A percentile compares a stretch with the other conserved stretches of the same genome.
Evolutionary conservation across 345 rosid genomes (phyloP).

Genomic region (Microthlaspi erraticum): DNA sequence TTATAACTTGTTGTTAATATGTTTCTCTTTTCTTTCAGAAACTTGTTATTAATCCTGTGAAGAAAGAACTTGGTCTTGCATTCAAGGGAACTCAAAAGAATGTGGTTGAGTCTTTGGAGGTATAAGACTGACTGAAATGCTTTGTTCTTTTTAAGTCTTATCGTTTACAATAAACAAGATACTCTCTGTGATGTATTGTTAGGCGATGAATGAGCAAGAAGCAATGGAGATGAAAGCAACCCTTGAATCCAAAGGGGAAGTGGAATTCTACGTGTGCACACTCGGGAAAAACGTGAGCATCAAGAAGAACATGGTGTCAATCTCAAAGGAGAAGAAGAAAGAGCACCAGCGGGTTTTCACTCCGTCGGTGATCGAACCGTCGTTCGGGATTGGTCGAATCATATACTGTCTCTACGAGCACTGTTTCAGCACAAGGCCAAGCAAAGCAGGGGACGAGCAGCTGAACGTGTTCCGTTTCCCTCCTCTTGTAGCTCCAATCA

Average conservation of each 20-base stretch:
- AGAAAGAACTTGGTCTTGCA: slow-evolving; percentile 87
- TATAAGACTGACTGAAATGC: slow-evolving; percentile 29
- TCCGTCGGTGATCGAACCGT: slow-evolving; percentile 94
- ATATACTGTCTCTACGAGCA: slow-evolving; percentile 92
- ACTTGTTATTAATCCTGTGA: slow-evolving; percentile 74
- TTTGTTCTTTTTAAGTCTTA: too few species aligned
- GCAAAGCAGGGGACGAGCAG: slow-evolving; percentile 92
- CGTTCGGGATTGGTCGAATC: slow-evolving; percentile 93
- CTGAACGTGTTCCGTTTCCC: slow-evolving; percentile 86
- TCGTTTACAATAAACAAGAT: slow-evolving; percentile 1
- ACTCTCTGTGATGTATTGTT: slow-evolving; percentile 12
- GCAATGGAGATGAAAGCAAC: slow-evolving; percentile 83
- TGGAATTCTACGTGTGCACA: slow-evolving; percentile 77
- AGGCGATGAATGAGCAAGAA: slow-evolving; percentile 93
- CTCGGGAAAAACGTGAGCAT: slow-evolving; percentile 66
- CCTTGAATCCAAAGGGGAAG: slow-evolving; percentile 83
- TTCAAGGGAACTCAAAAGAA: slow-evolving; percentile 83
- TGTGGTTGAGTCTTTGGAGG: slow-evolving; percentile 86
- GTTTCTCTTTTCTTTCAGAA: slow-evolving; percentile 53
- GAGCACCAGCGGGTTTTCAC: slow-evolving; percentile 91
- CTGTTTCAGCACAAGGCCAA: slow-evolving; percentile 81
- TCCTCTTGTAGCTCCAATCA: slow-evolving; percentile 88
- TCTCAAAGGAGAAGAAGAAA: slow-evolving; percentile 86
- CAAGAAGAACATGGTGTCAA: slow-evolving; percentile 83
- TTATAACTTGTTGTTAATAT: not conserved